Base-by-base conservation (phyloP, 1,284 basidiomycete species). In the Trichosporon ovoides region DNA sequence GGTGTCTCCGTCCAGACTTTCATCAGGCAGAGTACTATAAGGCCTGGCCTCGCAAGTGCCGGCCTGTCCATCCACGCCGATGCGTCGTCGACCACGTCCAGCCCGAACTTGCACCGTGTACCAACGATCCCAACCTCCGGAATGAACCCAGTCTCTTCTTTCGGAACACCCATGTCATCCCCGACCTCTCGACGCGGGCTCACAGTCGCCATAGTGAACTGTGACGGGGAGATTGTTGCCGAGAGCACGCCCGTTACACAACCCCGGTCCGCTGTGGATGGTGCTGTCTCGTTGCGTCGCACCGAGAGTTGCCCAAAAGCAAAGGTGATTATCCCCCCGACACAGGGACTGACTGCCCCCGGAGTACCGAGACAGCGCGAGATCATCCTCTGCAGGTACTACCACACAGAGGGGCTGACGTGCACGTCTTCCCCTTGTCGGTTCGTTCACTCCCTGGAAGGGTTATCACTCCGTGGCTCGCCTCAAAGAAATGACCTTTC, bases 351-450 rank as follows among this genome's bases (percentile, higher is more conserved):
- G 14, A 10, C 14, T 52, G 37, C 18, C 11, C 20, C 38, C 7
- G 36, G 22, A 12, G 24, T 36, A 10, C 19, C 38, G 10, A 12
- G 31, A 10, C 75, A 69, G 18, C 22, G 40, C n/a, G 58, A 62
- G 33, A 55, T 77, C 67, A 76, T 78, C 48, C 66, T 77, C 14
- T 79, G 77, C 59, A 66, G 73, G 55, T 77, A 75, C 64, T 77
- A 76, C 61, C 77, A 76, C 61, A 77, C 73, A 7, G 70, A 72
- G 10, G 75, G 75, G 14, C 59, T 74, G 43, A 74, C 69, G 14
- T 77, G 75, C 57, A 79, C 76, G 19, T 76, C 75, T 19, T 69
- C 72, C 37, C 77, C 77, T n/a, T 79, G 75, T 60, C 70, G 76
- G 46, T 77, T 78, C 60, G 73, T 76, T 11, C 76, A 78, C 58